Evolutionary conservation across 1,284 basidiomycete species (phyloP).

Genomic region (Fistulinella cinereoalba): DNA sequence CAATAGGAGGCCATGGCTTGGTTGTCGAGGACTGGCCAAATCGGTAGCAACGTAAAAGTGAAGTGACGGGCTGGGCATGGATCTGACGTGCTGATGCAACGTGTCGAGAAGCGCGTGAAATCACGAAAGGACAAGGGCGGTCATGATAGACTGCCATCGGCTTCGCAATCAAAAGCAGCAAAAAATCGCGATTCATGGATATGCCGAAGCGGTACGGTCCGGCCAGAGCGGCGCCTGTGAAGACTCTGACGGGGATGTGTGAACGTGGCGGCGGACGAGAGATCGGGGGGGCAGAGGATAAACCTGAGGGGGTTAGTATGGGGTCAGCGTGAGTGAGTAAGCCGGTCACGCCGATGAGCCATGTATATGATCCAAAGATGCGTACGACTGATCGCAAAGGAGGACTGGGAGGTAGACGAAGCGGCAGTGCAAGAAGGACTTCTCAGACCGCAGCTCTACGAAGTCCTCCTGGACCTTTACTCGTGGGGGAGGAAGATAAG

Average conservation of each 20-base stretch:
- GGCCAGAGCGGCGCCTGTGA: conserved; percentile 16
- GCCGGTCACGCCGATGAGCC: conserved; percentile 12
- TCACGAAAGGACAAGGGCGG: conserved; percentile 32
- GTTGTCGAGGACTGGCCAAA: conserved; percentile 23
- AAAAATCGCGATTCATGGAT: conserved; percentile 24
- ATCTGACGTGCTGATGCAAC: conserved; percentile 38
- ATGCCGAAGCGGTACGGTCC: conserved; percentile 13
- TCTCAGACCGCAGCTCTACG: conserved; percentile 21
- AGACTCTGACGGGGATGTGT: conserved; percentile 10
- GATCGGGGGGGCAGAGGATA: conserved; percentile 9
- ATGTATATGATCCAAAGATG: conserved; percentile 20
- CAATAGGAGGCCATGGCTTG: conserved; percentile 33
- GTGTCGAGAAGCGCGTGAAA: conserved; percentile 38
- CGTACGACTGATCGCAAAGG: conserved; percentile 20
- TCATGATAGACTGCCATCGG: conserved; percentile 34
- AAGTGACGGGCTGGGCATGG: conserved; percentile 31
- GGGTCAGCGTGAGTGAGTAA: conserved; percentile 23
- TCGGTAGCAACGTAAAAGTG: conserved; percentile 34
- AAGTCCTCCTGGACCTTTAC: conserved; percentile 24
- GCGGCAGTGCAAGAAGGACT: conserved; percentile 25
- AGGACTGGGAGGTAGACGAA: conserved; percentile 18
- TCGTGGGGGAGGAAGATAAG: conserved; percentile 15
- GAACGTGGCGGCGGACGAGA: conserved; percentile 6
- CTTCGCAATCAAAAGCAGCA: conserved; percentile 25
- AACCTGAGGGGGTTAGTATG: not conserved